Evolutionary conservation across 176 grass and related monocot species (phyloP).

Genomic region (Oryza meyeriana): DNA sequence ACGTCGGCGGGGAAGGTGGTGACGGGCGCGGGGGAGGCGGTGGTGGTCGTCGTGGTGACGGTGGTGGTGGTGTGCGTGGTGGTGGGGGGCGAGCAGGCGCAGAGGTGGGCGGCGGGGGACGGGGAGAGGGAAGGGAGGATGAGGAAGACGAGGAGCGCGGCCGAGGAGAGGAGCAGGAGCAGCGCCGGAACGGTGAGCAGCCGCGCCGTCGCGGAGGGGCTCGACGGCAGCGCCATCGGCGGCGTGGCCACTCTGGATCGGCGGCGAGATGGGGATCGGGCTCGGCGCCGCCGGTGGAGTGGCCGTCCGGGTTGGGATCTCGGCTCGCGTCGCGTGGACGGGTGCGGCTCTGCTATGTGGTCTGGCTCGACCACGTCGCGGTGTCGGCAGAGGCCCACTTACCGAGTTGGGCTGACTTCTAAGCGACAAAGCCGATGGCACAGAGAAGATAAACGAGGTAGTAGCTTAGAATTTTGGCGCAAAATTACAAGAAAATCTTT

Average conservation of each 20-base stretch:
- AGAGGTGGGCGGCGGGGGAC: slow-evolving; percentile 23
- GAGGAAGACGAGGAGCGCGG: slow-evolving; percentile 58
- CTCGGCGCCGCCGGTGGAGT: neutral
- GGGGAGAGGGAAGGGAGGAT: slow-evolving; percentile 44
- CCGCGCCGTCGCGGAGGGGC: slow-evolving; percentile 36
- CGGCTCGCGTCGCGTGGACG: neutral
- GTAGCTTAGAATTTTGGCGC: too few relatives aligned
- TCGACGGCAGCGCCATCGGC: slow-evolving; percentile 52
- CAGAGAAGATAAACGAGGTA: too few relatives aligned
- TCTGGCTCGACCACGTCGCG: slow-evolving; percentile 3
- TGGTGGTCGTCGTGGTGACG: slow-evolving; percentile 39
- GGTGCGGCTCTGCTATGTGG: neutral
- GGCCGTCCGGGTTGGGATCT: slow-evolving; percentile 6
- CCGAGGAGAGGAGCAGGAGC: slow-evolving; percentile 53
- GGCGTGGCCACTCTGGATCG: neutral
- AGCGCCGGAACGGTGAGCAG: slow-evolving; percentile 53
- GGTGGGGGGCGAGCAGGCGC: slow-evolving; percentile 46
- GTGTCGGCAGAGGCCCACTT: neutral
- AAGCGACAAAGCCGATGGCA: too few relatives aligned
- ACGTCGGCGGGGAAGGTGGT: slow-evolving; percentile 62
- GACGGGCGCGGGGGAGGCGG: slow-evolving; percentile 33
- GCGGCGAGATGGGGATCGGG: neutral
- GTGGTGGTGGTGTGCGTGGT: slow-evolving; percentile 46
- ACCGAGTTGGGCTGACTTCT: too few relatives aligned
- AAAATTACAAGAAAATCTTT: too few relatives aligned